Evolutionary conservation across 306 rosid species (phyloP).

Genomic region (Alnus rubra): DNA sequence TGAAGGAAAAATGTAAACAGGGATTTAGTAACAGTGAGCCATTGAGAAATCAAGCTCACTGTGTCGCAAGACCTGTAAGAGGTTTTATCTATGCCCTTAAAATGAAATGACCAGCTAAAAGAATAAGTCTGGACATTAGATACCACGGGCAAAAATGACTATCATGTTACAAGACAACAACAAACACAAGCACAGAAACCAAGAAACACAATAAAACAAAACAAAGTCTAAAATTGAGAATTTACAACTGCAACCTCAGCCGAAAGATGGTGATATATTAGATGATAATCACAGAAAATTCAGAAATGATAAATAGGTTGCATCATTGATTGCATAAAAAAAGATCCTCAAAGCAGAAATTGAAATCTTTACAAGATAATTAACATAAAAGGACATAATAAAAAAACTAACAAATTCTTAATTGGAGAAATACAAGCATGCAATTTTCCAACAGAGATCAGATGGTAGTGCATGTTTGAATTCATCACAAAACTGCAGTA

Average conservation of each 20-base stretch:
- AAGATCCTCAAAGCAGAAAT: neutral
- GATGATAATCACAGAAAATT: conserved; percentile 43
- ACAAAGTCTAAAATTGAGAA: neutral
- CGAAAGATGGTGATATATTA: conserved; percentile 67
- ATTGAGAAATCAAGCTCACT: conserved; percentile 35
- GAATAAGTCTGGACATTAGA: conserved; percentile 62
- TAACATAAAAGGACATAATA: too few relatives aligned
- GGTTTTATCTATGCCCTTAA: conserved; percentile 51
- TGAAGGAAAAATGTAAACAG: conserved; percentile 48
- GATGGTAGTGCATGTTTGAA: conserved; percentile 83
- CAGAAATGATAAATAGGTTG: conserved; percentile 25
- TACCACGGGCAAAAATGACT: conserved; percentile 55
- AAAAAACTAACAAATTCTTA: neutral
- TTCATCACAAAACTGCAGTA: conserved; percentile 70
- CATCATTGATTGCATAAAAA: conserved; percentile 54
- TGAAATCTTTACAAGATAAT: neutral
- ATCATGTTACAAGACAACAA: too few relatives aligned
- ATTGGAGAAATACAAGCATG: neutral
- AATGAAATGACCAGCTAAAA: conserved; percentile 64
- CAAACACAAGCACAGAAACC: neutral
- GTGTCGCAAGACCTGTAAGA: conserved; percentile 76
- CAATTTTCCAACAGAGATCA: conserved; percentile 48
- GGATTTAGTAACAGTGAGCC: conserved; percentile 62
- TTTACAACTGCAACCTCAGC: conserved; percentile 54
- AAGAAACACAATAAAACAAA: neutral